These are phyloP conservation scores for Suillus sp. DNA, from an alignment of 768 basidiomycete genomes.

Conservation along the genomic window DNA sequence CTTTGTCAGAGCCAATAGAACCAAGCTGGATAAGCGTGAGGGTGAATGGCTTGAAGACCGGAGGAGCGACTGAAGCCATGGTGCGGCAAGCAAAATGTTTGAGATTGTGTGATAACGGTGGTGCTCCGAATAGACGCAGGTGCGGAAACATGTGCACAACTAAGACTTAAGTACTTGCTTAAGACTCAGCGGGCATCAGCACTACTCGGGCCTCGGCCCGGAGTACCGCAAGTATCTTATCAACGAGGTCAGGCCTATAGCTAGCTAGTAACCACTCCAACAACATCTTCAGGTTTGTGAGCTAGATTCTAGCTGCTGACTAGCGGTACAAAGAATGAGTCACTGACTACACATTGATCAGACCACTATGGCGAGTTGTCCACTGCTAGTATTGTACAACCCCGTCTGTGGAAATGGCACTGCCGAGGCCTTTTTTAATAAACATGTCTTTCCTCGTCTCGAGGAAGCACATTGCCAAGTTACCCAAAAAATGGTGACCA, in stretches of 20 bases:
- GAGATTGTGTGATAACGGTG: neutral
- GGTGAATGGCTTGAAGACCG: slow-evolving; percentile 69
- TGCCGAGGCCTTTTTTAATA: slow-evolving; percentile 56
- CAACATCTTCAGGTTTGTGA: neutral
- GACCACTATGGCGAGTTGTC: slow-evolving; percentile 34
- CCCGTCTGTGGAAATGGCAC: slow-evolving; percentile 68
- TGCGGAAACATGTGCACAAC: slow-evolving; percentile 12
- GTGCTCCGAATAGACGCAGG: slow-evolving; percentile 1
- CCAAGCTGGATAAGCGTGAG: slow-evolving; percentile 92
- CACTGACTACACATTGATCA: slow-evolving; percentile 1
- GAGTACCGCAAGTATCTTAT: neutral
- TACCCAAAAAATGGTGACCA: slow-evolving; percentile 48
- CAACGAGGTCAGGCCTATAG: neutral
- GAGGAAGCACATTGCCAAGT: slow-evolving; percentile 35
- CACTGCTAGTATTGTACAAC: slow-evolving; percentile 71
- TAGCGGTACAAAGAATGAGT: neutral
- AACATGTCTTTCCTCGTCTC: slow-evolving; percentile 68
- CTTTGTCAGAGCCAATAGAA: slow-evolving; percentile 67
- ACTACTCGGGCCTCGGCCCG: neutral
- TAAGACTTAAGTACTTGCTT: no score
- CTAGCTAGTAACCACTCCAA: neutral
- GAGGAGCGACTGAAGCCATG: slow-evolving; percentile 33
- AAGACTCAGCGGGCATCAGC: neutral
- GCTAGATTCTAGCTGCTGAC: neutral
- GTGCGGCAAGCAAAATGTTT: slow-evolving; percentile 13